Evolutionary conservation across 352 stramenopile species (phyloP).

Genomic region (Globisporangium solare): DNA sequence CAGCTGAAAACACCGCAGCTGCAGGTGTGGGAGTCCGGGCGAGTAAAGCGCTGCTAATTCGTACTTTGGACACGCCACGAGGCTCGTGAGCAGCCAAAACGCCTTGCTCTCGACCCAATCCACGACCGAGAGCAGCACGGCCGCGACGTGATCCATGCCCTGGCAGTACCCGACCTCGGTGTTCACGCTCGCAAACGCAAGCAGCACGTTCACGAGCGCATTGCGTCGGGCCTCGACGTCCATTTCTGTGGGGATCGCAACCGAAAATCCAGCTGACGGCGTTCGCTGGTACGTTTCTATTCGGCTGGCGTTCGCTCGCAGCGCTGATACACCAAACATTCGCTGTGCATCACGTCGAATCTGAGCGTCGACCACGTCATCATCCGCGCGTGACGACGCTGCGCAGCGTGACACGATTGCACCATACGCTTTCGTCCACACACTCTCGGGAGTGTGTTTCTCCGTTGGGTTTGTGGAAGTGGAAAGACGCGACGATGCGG

Average conservation of each 20-base stretch:
- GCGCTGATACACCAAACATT: constrained; percentile 59
- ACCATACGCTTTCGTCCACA: constrained; percentile 37
- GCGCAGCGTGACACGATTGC: constrained; percentile 46
- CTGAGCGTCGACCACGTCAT: constrained; percentile 40
- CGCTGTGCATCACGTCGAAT: constrained; percentile 63
- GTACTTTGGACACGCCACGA: constrained; percentile 50
- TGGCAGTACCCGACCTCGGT: constrained; percentile 73
- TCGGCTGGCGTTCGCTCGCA: constrained; percentile 23
- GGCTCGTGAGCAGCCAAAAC: constrained; percentile 67
- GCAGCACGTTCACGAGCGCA: constrained; percentile 54
- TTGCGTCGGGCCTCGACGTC: constrained; percentile 26
- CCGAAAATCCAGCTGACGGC: not conserved
- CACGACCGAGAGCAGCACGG: constrained; percentile 55
- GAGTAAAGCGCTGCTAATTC: constrained; percentile 58
- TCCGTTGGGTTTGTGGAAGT: constrained; percentile 8
- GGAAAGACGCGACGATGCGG: not conserved
- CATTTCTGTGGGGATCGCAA: constrained; percentile 5
- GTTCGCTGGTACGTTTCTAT: constrained; percentile 17
- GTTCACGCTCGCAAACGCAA: constrained; percentile 60
- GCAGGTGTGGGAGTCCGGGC: constrained; percentile 52
- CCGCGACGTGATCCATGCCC: constrained; percentile 68
- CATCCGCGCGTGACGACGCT: constrained; percentile 21
- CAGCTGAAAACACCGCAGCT: constrained; percentile 65
- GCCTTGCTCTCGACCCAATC: constrained; percentile 60
- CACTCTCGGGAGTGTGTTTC: not conserved